phyloP scores from a whole-genome alignment of 2,329 filamentous ascomycete genomes.

The Sphaerostilbella broomeana region DNA sequence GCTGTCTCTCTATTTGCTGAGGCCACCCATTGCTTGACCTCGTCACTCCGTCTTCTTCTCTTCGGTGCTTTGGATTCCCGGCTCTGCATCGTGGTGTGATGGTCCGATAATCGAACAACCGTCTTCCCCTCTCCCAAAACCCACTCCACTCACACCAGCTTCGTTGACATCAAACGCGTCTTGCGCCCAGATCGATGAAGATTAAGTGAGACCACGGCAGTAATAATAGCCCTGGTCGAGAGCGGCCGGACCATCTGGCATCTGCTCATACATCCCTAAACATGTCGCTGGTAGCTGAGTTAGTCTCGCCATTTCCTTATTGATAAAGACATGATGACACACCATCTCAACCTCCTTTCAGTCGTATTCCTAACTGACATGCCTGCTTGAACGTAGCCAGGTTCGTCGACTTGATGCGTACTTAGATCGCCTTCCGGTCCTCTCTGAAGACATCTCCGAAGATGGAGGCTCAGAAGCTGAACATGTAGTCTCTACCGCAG shows the following conservation, averaged over 20 bases:
- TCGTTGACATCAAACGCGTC: too few species aligned
- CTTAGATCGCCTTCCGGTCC: slow-evolving; percentile 51
- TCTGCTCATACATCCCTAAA: slow-evolving; percentile 10
- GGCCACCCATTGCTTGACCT: slow-evolving; percentile 2
- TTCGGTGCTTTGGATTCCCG: slow-evolving; percentile 11
- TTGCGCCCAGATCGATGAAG: slow-evolving; percentile 11
- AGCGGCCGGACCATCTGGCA: slow-evolving; percentile 3
- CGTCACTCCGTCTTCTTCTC: background rate
- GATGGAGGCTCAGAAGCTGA: slow-evolving; percentile 34
- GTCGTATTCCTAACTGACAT: too few species aligned
- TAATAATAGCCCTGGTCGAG: slow-evolving; percentile 6
- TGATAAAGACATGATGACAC: background rate
- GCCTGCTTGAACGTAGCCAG: too few species aligned
- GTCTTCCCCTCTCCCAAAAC: slow-evolving; percentile 1
- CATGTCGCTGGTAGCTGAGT: slow-evolving; percentile 46
- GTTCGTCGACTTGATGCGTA: slow-evolving; percentile 58
- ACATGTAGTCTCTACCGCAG: slow-evolving; percentile 29
- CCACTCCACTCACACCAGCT: slow-evolving; percentile 9
- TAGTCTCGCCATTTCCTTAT: slow-evolving; percentile 21
- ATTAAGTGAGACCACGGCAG: slow-evolving; percentile 3
- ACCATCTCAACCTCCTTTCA: too few species aligned
- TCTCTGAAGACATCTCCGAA: slow-evolving; percentile 35
- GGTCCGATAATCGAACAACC: slow-evolving; percentile 9
- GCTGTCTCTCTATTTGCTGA: too few species aligned
- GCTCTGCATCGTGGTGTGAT: slow-evolving; percentile 12